Base-by-base conservation (phyloP, 2,329 filamentous ascomycete genomes). In the Fusarium subglutinans region DNA sequence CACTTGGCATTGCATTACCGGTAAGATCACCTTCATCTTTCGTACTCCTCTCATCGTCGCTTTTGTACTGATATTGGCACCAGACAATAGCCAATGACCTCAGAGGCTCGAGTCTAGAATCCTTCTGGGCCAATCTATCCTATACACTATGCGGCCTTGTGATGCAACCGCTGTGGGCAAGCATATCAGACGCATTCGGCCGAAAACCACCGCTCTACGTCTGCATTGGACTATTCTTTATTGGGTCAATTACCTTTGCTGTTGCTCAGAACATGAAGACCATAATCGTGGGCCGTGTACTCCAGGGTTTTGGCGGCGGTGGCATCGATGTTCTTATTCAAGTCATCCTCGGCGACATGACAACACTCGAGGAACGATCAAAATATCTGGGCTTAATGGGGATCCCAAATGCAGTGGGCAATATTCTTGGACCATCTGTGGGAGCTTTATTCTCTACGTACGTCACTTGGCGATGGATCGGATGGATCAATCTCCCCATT, bases 1-100 rank as follows among this genome's bases (percentile, higher is more conserved):
- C 66, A 30, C 56, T 69, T 18, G 66, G 66, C 15, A 69, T 69
- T 22, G 66, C 66, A 7, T 44, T 69, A 3, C 64, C 66, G 1
- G 66, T 69, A 56, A 45, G 50, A 20, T 12, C 11, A 28, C 13
- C 45, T 11, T 22, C 9, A 17, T 48, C 9, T 17, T 22, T 30
- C 20, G 20, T 22, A 6, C 45, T 30, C 26, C 4, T 48, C 45
- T 22, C 14, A 0, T 4, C 1, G 6, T 17, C 20, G 26, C 12
- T 10, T 28, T 17, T 13, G 5, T 30, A 10, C 62, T 64, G 20
- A 62, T 4, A 8, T 2, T 14, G 3, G 13, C 3, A 5, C 11
- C 15, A 69, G 66, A 35, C 66, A 5, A 69, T 69, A 63, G 66
- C 66, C 24, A 69, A 69, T 53, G 66, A 63, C 1, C 64, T 69